Base-by-base conservation (phyloP, 1,284 basidiomycete genomes). In the Gymnopus androsaceus region DNA sequence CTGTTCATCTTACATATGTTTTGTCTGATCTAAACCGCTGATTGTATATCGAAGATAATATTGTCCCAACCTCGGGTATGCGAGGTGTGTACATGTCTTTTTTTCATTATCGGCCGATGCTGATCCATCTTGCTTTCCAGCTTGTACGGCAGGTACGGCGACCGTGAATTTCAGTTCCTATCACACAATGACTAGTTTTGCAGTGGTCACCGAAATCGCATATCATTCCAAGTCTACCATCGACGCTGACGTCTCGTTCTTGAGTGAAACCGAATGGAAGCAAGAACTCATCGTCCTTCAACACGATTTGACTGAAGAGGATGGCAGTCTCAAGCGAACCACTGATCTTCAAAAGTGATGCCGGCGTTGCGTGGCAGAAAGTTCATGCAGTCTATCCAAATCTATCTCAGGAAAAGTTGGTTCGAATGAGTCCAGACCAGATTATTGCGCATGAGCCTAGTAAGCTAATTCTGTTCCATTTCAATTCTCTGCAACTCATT, bases 61-160 rank as follows among this genome's bases (percentile, higher is more conserved):
- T 86, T 52, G 82, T 86, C 15, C 83, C 84, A 2, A 85, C 84
- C 7, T 83, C 80, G 58, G 82, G 83, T 15, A 84, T 84, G 82
- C 74, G 81, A 62, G 82, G 82, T 82, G 59, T 14, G 71, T 66
- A n/a, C 25, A 36, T 40, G n/a, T 38, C 40, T 23, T 46, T 33
- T 56, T n/a, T 17, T 38, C 28, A 28, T 19, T 47, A 11, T 44
- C 4, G 4, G 1, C 4, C 23, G n/a, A 19, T 38, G 25, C 19
- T 38, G 11, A 49, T 6, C 25, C 40, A 46, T 40, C 63, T 17
- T 46, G 11, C n/a, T n/a, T 54, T 21, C 12, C 9, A 83, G 83
- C 84, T n/a, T 85, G 84, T 60, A 85, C 83, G 3, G 82, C 83
- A 5, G 51, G 51, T 53, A 25, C 14, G 42, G 27, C 3, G n/a